Base-by-base conservation (phyloP, 257 asterid species). In the Sherardia arvensis region DNA sequence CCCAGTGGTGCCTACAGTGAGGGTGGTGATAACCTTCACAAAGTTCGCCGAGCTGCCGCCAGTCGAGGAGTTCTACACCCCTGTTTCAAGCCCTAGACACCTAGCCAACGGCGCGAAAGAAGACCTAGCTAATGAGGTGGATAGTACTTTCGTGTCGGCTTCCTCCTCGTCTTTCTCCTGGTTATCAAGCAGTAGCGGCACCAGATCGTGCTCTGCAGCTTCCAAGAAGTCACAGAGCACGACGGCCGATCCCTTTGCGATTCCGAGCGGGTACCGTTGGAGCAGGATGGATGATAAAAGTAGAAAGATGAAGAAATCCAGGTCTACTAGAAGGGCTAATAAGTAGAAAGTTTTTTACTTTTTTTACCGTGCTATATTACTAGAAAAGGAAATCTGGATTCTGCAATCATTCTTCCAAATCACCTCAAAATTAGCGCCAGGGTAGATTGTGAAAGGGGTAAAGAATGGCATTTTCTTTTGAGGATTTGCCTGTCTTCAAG, bases 1-100 rank as follows among this genome's bases (percentile, higher is more conserved):
- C 64, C 99, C 99, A 8, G 97, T 89, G 82, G 90, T 92, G 60
- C 96, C 99, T 23, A 92, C 97, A 23, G 99, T 92, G 73, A 78
- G 91, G 79, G 96, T 93, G 67, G 94, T 93, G 29, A 83, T 83
- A 28, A 90, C 99, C 1, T 93, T 93, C 75, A 89, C 99, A 1
- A 93, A 93, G 66, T 93, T 93, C 59, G 84, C 77, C 1, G 94
- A 90, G 78, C 76, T 89, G 8, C 91, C 69, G 68, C 94, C 97
- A 5, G 7, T 80, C 18, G 97, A 93, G 7, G 74, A 75, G 53
- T 93, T 89, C 65, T 82, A 81, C 83, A 93, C 99, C 66, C 99
- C 99, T 5, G 60, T 80, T 11, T 80, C 96, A 8, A 93, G 99
- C 62, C 99, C 99, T 0, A 59, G 80, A 22, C 83, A 87, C 12